phyloP scores from a whole-genome alignment of 73 alveolate genomes.

The Symbiodinium natans region DNA sequence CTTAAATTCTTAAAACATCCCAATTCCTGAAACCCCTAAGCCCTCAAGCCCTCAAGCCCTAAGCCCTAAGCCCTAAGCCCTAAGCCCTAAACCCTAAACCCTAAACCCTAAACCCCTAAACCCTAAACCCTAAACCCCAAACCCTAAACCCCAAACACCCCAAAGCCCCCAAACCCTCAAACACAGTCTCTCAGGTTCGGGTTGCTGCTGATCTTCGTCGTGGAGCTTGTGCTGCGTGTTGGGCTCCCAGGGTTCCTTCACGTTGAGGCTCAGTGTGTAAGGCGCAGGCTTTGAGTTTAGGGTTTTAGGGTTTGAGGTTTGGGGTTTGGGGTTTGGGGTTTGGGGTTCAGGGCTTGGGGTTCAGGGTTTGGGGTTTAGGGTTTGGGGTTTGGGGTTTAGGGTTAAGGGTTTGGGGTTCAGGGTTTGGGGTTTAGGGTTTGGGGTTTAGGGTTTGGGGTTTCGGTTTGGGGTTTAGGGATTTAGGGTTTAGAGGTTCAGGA shows the following conservation, averaged over 20 bases:
- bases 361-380: background rate
- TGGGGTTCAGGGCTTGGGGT: no score
- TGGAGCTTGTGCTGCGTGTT: background rate
- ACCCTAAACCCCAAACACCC: background rate
- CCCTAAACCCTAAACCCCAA: background rate
- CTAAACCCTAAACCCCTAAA: background rate
- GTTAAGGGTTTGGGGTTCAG: background rate
- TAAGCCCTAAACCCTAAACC: background rate
- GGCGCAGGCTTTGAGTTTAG: background rate
- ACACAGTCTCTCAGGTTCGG: conserved; percentile 21
- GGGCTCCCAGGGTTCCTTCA: background rate
- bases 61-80: no score
- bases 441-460: background rate
- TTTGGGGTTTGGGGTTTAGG: background rate
- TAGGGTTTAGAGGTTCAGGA: no score
- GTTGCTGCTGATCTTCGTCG: background rate
- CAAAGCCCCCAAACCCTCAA: background rate
- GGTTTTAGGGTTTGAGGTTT: no score
- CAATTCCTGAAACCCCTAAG: no score
- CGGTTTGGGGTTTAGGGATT: background rate
- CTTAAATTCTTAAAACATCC: no score
- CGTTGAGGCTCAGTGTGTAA: background rate
- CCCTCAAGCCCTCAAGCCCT: no score
- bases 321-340: no score
- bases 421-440: no score